Base-by-base conservation (phyloP, 164 flowering plant species). In the Tinospora cordifolia region DNA sequence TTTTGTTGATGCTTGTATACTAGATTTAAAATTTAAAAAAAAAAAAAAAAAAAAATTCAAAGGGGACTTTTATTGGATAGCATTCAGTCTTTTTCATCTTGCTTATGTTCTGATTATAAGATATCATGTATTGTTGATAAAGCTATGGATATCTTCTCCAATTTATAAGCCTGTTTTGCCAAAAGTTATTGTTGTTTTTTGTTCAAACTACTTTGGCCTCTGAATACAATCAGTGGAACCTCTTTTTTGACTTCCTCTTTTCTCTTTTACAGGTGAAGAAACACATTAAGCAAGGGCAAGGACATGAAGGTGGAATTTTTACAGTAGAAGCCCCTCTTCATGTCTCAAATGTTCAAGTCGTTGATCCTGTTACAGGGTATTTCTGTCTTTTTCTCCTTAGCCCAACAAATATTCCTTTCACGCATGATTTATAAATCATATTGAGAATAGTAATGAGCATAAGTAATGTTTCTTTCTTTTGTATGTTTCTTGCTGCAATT, bases 261-360 rank as follows among this genome's bases (percentile, higher is more conserved):
- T 4, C 36, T 30, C 4, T 67, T 27, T 72, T 80, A 60, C 84
- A 92, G 99, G 93, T 89, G 34, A 90, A 92, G 81, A 92, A 90
- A 71, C 98, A 94, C 74, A 88, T 92, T 49, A 92, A 92, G 82
- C 89, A 85, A 82, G 93, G 97, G 44, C 89, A 91, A 72, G 94
- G 94, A 65, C 96, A 88, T 79, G 96, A 92, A 86, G 98, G 99
- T 79, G 99, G 99, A 62, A 92, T 95, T 71, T 95, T 95, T 80
- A 66, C 92, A 12, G 93, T 95, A 46, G 97, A 92, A 82, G 99
- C 99, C 62, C 98, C 99, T 46, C 85, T 95, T 75, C 97, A 91
- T 84, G 97, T 75, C 34, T 95, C 99, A 73, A 95, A 95, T 85
- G 92, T 95, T 66, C 94, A 91, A 85, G 84, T 87, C 77, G 44